Evolutionary conservation across 2,329 filamentous ascomycete genomes (phyloP).

Genomic region (Penicillium freii): DNA sequence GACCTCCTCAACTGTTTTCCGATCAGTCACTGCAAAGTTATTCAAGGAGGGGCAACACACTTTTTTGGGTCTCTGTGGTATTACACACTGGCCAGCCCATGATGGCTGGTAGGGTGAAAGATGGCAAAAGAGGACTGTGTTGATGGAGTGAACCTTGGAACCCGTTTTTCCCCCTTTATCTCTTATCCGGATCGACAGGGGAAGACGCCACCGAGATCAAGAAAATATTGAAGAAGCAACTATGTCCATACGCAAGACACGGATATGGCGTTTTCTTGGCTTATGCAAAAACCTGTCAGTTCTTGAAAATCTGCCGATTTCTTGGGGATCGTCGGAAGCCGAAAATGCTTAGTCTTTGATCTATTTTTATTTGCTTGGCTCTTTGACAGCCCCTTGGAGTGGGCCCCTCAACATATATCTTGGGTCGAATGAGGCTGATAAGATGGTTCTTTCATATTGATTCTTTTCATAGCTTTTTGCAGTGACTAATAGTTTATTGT

Average conservation of each 20-base stretch:
- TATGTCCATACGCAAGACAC: neutral
- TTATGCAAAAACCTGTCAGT: neutral
- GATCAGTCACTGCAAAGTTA: conserved; percentile 11
- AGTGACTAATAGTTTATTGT: conserved; percentile 10
- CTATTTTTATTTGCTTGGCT: conserved; percentile 10
- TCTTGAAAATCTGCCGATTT: neutral
- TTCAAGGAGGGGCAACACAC: conserved; percentile 29
- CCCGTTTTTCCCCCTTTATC: conserved; percentile 16
- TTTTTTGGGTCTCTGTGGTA: conserved; percentile 49
- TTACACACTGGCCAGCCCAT: conserved; percentile 53
- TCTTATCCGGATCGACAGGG: conserved; percentile 24
- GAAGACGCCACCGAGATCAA: conserved; percentile 10
- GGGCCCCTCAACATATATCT: neutral
- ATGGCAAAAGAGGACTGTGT: neutral
- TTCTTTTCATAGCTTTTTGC: neutral
- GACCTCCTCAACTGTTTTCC: conserved; percentile 44
- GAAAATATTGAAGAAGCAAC: neutral
- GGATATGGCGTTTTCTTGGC: neutral
- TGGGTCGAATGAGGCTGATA: neutral
- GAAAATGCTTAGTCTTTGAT: conserved; percentile 6
- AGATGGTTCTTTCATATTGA: neutral
- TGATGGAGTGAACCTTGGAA: conserved; percentile 9
- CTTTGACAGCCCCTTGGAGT: neutral
- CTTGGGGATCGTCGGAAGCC: neutral
- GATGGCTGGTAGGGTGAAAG: conserved; percentile 11